phyloP scores from a whole-genome alignment of 2,329 filamentous ascomycete genomes.

The Calycina marina region DNA sequence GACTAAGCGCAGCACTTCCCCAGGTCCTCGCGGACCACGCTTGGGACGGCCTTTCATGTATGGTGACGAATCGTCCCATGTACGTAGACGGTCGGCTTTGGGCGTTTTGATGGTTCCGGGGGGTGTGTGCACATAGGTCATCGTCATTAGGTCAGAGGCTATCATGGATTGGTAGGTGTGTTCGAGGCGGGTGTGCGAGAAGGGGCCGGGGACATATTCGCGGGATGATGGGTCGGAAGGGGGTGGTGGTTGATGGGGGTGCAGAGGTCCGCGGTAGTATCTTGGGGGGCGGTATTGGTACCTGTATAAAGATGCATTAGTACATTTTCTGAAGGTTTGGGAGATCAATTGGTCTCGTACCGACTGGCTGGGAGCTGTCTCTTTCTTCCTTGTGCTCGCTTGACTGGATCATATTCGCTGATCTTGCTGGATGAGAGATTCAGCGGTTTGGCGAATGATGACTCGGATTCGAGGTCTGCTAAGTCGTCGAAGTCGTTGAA shows the following conservation, averaged over 20 bases:
- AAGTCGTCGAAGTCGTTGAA: no score
- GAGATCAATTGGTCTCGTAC: conserved; percentile 16
- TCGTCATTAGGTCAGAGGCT: conserved; percentile 72
- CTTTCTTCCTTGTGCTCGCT: conserved; percentile 26
- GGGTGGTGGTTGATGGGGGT: conserved; percentile 81
- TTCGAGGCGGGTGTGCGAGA: conserved; percentile 71
- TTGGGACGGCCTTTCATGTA: conserved; percentile 87
- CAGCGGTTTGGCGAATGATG: conserved; percentile 26
- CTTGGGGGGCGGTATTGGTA: conserved; percentile 92
- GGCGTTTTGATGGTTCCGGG: conserved; percentile 51
- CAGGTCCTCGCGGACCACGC: conserved; percentile 63
- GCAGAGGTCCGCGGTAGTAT: conserved; percentile 85
- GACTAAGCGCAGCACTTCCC: conserved; percentile 54
- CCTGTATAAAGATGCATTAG: conserved; percentile 33
- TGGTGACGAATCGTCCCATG: conserved; percentile 81
- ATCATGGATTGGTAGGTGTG: conserved; percentile 84
- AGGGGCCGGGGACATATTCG: conserved; percentile 80
- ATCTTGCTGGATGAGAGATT: conserved; percentile 23
- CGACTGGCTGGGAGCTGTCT: conserved; percentile 26
- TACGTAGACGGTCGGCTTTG: conserved; percentile 54
- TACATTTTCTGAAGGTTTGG: neutral
- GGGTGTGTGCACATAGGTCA: conserved; percentile 75
- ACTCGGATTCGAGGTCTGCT: conserved; percentile 31
- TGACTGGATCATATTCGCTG: conserved; percentile 32
- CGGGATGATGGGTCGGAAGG: conserved; percentile 78